Evolutionary conservation across 306 rosid species (phyloP), one percentile per base, ranked within the genome.

Genomic region (Cicer arietinum): DNA sequence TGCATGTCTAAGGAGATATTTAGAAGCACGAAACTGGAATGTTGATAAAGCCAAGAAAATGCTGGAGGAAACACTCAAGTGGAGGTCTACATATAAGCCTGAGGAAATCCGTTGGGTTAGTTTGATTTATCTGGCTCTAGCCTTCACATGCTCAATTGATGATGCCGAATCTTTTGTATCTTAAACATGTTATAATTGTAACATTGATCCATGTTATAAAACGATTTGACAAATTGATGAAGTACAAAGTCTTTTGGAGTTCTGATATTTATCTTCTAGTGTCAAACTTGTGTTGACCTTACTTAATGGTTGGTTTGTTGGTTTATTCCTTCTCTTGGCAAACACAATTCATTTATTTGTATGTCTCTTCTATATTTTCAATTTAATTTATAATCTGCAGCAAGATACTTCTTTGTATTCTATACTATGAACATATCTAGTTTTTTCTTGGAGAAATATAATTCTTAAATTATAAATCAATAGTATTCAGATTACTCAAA

Each of bases 71-170:
- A 58, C 98, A 11, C 88, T 94, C 47, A 85, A 80, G 79, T 94
- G 98, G 98, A 90, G 98, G 85, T 77, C 89, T 40, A 58, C 86
- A 64, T 94, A 82, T 59, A 91, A 86, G 84, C 96, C 98, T 1
- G 96, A 94, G 82, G 97, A 94, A 85, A 94, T 86, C 47, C 92
- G 90, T 56, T 94, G 98, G 98, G 98, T 94, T 80, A 67, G 78
- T 71, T n/a, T 42, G 37, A 51, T 47, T 69, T 53, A 42, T 75
- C 61, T 2, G 17, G 9, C 48, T 67, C 62, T 47, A 64, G 8
- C 39, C 43, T 58, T 17, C 14, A 65, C 37, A 22, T 52, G 4
- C 43, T 44, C 43, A 35, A 57, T 39, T 41, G 45, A 67, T 76
- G 77, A 70, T 46, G 7, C 62, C 25, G 41, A 42, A 58, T 69